phyloP scores from a whole-genome alignment of 257 asterid species.

The Solanum virginianum region DNA sequence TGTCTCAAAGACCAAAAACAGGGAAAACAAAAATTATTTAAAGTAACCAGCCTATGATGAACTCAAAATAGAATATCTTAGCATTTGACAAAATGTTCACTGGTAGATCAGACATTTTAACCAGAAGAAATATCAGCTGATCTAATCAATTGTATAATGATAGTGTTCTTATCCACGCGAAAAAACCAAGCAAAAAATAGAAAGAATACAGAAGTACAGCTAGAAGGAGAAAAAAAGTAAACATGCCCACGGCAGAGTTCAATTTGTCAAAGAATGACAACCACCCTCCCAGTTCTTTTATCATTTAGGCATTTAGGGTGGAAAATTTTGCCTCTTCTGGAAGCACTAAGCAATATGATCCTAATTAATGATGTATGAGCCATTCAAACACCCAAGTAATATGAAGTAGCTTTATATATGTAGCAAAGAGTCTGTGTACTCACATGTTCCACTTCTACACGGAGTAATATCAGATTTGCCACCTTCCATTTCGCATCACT shows the following conservation, averaged over 20 bases:
- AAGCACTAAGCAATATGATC: not conserved
- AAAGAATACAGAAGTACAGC: not conserved
- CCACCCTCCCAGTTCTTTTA: not conserved
- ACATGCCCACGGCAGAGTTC: not conserved
- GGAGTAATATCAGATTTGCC: conserved; percentile 26
- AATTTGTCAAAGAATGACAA: not conserved
- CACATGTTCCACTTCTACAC: conserved; percentile 37
- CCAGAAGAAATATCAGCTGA: not conserved
- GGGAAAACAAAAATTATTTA: not conserved
- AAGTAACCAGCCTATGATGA: not conserved
- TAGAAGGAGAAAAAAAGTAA: not conserved
- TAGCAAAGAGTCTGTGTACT: conserved; percentile 31
- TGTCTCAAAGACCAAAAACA: not conserved
- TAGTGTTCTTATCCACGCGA: not conserved
- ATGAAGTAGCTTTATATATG: conserved; percentile 5
- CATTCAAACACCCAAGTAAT: not conserved
- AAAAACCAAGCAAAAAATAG: not conserved
- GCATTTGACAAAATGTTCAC: not conserved
- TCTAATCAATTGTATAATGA: not conserved
- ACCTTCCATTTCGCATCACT: conserved; percentile 47
- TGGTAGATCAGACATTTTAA: not conserved
- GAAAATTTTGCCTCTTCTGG: not conserved
- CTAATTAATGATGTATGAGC: not conserved
- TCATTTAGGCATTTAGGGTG: not conserved
- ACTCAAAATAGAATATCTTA: not conserved